A percentile compares a stretch with the other conserved stretches of the same genome.
Evolutionary conservation across 257 asterid genomes (phyloP).

Genomic region (Petunia axillaris): DNA sequence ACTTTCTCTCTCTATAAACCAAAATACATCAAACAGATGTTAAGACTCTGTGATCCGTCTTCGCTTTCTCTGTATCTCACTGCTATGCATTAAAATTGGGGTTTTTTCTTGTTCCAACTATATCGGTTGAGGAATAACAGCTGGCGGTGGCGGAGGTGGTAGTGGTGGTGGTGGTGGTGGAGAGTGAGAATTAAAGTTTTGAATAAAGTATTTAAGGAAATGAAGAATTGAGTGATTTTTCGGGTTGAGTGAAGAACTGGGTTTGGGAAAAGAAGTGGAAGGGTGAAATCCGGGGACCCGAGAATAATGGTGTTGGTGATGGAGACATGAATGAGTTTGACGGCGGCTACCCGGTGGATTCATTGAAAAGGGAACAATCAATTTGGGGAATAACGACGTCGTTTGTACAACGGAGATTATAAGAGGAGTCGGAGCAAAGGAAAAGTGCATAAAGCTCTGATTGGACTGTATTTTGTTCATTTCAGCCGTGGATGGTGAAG

Average conservation of each 20-base stretch:
- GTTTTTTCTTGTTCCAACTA: conserved; percentile 35
- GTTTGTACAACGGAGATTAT: conserved; percentile 50
- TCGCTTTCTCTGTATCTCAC: conserved; percentile 49
- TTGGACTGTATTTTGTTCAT: conserved; percentile 32
- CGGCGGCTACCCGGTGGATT: conserved; percentile 88
- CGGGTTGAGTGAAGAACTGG: conserved; percentile 59
- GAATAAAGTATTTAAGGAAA: conserved; percentile 66
- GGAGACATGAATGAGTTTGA: conserved; percentile 75
- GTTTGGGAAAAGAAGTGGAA: conserved; percentile 42
- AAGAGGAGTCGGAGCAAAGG: conserved; percentile 56
- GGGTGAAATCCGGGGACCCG: conserved; percentile 69
- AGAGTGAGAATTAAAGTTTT: conserved; percentile 50
- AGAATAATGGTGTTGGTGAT: conserved; percentile 60
- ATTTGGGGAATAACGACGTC: conserved; percentile 64
- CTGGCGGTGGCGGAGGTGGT: conserved; percentile 39
- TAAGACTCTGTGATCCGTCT: conserved; percentile 25
- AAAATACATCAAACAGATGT: too few species aligned
- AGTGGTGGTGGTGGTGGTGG: conserved; percentile 65
- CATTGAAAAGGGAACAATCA: conserved; percentile 80
- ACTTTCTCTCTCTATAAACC: too few species aligned
- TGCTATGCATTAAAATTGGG: conserved; percentile 29
- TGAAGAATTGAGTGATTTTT: conserved; percentile 69
- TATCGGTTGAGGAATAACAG: conserved; percentile 41
- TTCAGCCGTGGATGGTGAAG: too few species aligned
- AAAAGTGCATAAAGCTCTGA: conserved; percentile 80